A percentile compares a stretch with the other conserved stretches of the same genome.
Conservation (phyloP, 2,329 filamentous ascomycete species). For the Pseudogymnoascus sp. region DNA sequence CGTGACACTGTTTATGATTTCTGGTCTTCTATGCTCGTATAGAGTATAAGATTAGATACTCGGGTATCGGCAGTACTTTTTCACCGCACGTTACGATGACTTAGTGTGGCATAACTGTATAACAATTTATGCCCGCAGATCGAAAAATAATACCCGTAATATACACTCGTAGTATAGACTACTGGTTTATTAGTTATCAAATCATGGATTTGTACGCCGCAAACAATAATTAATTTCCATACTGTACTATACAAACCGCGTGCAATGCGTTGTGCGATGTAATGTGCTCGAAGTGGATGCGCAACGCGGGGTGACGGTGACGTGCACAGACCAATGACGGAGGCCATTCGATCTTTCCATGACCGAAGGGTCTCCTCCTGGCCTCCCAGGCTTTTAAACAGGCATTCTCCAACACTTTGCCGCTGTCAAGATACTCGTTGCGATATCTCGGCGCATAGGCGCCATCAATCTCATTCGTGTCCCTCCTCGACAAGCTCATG, state of each 20-base stretch:
- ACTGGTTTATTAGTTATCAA: background rate
- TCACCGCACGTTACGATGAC: too few species aligned
- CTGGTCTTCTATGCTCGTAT: background rate
- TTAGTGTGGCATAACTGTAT: background rate
- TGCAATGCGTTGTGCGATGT: background rate
- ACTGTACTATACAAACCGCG: background rate
- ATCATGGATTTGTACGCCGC: background rate
- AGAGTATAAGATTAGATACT: background rate
- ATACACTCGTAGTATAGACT: background rate
- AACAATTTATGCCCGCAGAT: background rate
- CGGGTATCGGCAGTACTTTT: background rate
- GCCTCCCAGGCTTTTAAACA: background rate
- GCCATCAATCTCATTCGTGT: background rate
- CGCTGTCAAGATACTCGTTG: background rate
- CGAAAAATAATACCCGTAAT: background rate
- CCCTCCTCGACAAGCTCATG: background rate
- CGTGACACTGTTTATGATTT: background rate
- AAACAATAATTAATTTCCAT: background rate
- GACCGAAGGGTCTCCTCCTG: background rate
- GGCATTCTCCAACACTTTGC: background rate
- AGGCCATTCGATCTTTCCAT: background rate
- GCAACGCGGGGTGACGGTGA: background rate
- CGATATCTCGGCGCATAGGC: background rate
- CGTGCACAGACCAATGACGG: constrained; percentile 2
- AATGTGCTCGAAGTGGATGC: background rate